Base-by-base conservation (phyloP, 2,329 filamentous ascomycete species). In the Ceratocystis albifundus region DNA sequence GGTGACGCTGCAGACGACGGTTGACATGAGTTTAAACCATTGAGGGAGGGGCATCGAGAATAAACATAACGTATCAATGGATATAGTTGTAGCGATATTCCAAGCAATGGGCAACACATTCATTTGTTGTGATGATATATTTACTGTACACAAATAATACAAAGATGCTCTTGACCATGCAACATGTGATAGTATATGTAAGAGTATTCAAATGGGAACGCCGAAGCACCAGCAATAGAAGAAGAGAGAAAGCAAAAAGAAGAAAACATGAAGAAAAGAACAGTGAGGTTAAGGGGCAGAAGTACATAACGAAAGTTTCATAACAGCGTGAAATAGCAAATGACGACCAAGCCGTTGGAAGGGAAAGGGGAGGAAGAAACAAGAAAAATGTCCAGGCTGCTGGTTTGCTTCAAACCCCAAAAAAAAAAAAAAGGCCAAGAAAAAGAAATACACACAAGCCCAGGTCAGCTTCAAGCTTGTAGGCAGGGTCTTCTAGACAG, bases 1-100 rank as follows among this genome's bases (percentile, higher is more conserved):
- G 77, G 90, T 97, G 15, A 95, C 89, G 61, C 80, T 95, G 64
- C 90, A 97, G 77, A 85, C 90, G 73, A 85, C 76, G 65, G 75
- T 73, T 3, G 75, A 76, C 61, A 66, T 61, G 46, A 65, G 55
- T 22, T 32, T 65, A 44, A 65, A 61, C 17, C 55, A 65, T 32
- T 57, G 44, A 48, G 50, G 53, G 7, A 46, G 22, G 12, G 41
- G 25, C 30, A 15, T 53, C 12, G 20, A 44, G 63, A 15, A 20
- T 20, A n/a, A 6, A 28, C 41, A 8, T 1, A 45, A 48, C 57
- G 22, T 61, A 2, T 22, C 12, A 7, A 41, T 41, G 36, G 10
- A 41, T 15, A 4, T 41, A 41, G 36, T 15, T 41, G 12, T 41
- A 3, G 36, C 12, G 10, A 41, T 41, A 12, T 41, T 41, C 4